Percentiles rank a stretch among this genome's conserved stretches.
These are phyloP conservation scores for Eremothecium gossypii DNA, from an alignment of 1,139 yeast species.

Conservation along the genomic window DNA sequence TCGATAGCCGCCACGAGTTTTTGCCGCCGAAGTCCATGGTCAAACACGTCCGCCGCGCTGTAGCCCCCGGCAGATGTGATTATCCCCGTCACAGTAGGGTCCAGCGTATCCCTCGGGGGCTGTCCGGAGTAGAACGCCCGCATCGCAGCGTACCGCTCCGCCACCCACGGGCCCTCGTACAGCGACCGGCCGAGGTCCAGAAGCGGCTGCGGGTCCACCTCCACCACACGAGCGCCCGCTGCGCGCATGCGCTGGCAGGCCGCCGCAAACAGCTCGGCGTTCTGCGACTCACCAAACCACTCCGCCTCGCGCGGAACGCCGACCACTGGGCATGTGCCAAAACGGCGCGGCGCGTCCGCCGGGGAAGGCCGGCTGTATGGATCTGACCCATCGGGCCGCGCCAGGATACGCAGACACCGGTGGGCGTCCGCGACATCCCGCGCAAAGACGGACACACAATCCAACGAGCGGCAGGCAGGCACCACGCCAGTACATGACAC, in stretches of 20 bases:
- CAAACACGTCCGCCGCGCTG: constrained; percentile 76
- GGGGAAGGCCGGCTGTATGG: constrained; percentile 77
- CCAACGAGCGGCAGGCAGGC: constrained; percentile 94
- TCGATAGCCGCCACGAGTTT: constrained; percentile 59
- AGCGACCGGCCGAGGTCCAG: constrained; percentile 78
- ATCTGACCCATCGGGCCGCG: constrained; percentile 63
- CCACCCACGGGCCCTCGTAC: constrained; percentile 98
- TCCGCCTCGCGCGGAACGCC: constrained; percentile 66
- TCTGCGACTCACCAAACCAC: constrained; percentile 77
- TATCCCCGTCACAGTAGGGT: constrained; percentile 74
- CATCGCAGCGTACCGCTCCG: constrained; percentile 82
- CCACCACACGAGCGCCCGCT: constrained; percentile 49
- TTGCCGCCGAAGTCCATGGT: constrained; percentile 76
- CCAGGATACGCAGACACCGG: constrained; percentile 56
- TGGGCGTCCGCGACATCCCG: constrained; percentile 77
- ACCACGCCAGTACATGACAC: constrained; percentile 83
- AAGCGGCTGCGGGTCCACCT: constrained; percentile 64
- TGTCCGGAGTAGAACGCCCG: constrained; percentile 62
- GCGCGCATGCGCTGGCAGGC: constrained; percentile 51
- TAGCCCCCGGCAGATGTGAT: constrained; percentile 68
- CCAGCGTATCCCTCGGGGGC: constrained; percentile 64
- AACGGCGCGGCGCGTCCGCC: constrained; percentile 48
- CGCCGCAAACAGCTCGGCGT: constrained; percentile 53
- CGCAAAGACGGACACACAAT: constrained; percentile 82
- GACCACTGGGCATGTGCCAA: constrained; percentile 33